Evolutionary conservation across 75 land plant genomes (phyloP).

Genomic region (Gnetum montanum): DNA sequence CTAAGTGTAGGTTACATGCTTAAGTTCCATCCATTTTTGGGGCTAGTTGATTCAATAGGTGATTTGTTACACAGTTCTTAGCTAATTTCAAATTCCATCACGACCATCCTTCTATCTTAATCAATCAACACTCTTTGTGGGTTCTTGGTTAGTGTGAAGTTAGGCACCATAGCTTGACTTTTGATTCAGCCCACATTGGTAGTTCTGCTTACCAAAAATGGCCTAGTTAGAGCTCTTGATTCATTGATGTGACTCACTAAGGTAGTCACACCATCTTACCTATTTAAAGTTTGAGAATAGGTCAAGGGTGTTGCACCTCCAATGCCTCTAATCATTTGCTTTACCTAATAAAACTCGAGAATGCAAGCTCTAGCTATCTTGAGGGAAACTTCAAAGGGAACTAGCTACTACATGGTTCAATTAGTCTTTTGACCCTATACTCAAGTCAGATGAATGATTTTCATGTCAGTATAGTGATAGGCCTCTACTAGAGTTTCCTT

Average conservation of each 20-base stretch:
- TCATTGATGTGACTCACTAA: no score
- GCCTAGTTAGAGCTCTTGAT: no score
- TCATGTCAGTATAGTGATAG: neutral
- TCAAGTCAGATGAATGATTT: no score
- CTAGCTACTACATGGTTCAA: no score
- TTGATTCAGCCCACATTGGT: conserved; percentile 15
- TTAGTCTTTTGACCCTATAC: conserved; percentile 41
- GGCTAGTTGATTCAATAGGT: no score
- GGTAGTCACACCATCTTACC: no score
- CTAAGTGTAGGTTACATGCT: neutral
- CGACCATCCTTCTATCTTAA: neutral
- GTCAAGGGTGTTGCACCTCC: no score
- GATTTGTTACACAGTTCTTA: conserved; percentile 7
- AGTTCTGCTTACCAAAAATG: conserved; percentile 33
- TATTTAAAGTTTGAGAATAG: no score
- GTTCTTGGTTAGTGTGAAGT: neutral
- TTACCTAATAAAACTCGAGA: no score
- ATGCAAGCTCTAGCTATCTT: no score
- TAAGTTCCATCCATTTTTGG: neutral
- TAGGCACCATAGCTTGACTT: neutral
- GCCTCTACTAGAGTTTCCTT: conserved; percentile 26
- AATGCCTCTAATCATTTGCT: no score
- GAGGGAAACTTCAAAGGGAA: no score
- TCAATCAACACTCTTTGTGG: neutral
- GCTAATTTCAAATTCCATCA: neutral